Conservation (phyloP, 2,329 filamentous ascomycete genomes). For the Exophiala sp. region DNA sequence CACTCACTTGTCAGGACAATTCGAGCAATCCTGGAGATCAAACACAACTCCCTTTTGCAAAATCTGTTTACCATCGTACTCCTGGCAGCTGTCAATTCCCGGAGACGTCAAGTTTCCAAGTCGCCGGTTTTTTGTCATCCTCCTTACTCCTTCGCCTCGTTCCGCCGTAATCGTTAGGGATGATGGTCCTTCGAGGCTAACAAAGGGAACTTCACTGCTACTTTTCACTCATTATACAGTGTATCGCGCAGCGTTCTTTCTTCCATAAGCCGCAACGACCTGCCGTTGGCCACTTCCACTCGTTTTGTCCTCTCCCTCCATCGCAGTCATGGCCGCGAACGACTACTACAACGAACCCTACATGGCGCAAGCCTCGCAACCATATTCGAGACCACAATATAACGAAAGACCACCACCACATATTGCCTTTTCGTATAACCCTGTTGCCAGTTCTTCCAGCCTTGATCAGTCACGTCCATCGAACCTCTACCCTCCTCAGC, state of each 20-base stretch:
- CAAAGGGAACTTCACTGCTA: not conserved
- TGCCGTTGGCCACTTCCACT: constrained; percentile 1
- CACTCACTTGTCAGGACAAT: not conserved
- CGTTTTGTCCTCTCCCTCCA: not conserved
- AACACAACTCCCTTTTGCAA: constrained; percentile 6
- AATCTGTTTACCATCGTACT: not conserved
- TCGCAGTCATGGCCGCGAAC: constrained; percentile 57
- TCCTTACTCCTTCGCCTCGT: not conserved
- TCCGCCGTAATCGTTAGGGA: not conserved
- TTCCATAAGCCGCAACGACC: not conserved
- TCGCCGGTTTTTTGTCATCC: not conserved
- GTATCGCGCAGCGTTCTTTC: not conserved
- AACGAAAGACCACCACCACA: constrained; percentile 12
- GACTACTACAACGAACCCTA: constrained; percentile 59
- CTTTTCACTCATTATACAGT: not conserved
- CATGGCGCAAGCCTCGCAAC: constrained; percentile 13
- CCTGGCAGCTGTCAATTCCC: constrained; percentile 8
- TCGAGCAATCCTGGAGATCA: not conserved
- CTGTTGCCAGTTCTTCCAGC: constrained; percentile 16
- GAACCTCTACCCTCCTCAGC: constrained; percentile 8
- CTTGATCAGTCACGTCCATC: constrained; percentile 30
- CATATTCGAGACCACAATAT: constrained; percentile 3
- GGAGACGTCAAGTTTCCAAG: constrained; percentile 6
- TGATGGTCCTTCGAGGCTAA: not conserved
- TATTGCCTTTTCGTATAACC: constrained; percentile 13